These are phyloP conservation scores for Carex arenaria DNA, from an alignment of 202 grass and related monocot genomes.

Conservation along the genomic window DNA sequence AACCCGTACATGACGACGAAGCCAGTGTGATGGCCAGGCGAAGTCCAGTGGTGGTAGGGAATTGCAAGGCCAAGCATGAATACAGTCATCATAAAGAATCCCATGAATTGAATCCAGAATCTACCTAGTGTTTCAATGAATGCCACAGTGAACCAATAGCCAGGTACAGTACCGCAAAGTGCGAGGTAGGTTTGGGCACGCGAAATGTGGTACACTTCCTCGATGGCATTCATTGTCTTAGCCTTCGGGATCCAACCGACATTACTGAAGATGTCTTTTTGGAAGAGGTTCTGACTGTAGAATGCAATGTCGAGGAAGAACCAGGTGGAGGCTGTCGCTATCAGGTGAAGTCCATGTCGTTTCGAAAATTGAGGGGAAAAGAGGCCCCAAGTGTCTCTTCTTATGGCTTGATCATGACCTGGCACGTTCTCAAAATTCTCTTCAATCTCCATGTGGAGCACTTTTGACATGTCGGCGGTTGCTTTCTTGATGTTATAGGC, in stretches of 20 bases:
- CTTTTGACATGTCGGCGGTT: constrained; percentile 22
- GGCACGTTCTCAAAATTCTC: not conserved
- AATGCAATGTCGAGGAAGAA: constrained; percentile 78
- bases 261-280: constrained; percentile 65
- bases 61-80: constrained; percentile 77
- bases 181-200: constrained; percentile 60
- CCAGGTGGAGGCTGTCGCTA: constrained; percentile 55
- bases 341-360: constrained; percentile 62
- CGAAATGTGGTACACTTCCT: constrained; percentile 56
- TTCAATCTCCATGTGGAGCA: constrained; percentile 17
- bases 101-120: constrained; percentile 66
- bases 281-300: constrained; percentile 91
- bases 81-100: constrained; percentile 76
- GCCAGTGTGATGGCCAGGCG: constrained; percentile 41
- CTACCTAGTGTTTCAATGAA: constrained; percentile 65
- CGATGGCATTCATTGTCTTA: constrained; percentile 47
- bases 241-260: constrained; percentile 67
- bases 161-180: constrained; percentile 65
- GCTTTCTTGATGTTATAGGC: constrained; percentile 21
- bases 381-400: constrained; percentile 40
- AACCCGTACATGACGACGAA: constrained; percentile 74
- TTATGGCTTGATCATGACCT: not conserved
- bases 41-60: constrained; percentile 76
- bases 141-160: constrained; percentile 75
- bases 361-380: constrained; percentile 53